Evolutionary conservation across 1,284 basidiomycete genomes (phyloP), one percentile per base, ranked within the genome.

Genomic region (Pyrrhoderma noxium): DNA sequence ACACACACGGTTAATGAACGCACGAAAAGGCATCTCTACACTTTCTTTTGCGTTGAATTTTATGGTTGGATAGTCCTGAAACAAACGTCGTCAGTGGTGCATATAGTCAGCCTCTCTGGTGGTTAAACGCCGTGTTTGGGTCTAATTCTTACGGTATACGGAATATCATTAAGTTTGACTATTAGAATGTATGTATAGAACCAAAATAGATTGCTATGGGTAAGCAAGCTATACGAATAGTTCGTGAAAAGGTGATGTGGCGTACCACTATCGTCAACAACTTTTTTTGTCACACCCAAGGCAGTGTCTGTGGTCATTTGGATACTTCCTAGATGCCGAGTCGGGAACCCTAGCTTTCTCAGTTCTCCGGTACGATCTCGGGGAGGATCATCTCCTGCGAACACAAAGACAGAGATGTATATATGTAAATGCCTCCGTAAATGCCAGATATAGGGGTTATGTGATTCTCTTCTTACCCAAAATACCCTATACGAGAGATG

Each of bases 261-360:
- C 75, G 60, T 56, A 85, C 85, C 69, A 63, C 80, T 76, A 64
- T 96, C 91, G 56, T 88, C 72, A 0, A 94, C 85, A 13, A 96
- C 87, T 2, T 80, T 67, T 65, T 95, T 97, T 0, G 92, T 93
- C 4, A 98, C 94, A 7, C 89, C 92, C 0, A 98, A 73, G 0
- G 95, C 95, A 1, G 95, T 98, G 65, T 99, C 95, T 0, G 95
- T 99, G 22, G 95, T 98, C 95, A 99, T 99, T 67, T 99, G 96
- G 1, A 93, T 73, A 1, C 79, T 72, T 0, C 90, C 91, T 3
- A 96, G 73, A 65, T 89, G 89, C 22, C 93, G 77, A 2, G 76
- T 79, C 0, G 91, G 89, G 64, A 96, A 98, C 0, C 93, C 93
- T 14, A 93, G 70, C 13, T 75, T 75, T 23, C 96, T 82, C 39